These are phyloP conservation scores for Calocera cornea DNA, from an alignment of 768 basidiomycete genomes.

Conservation along the genomic window DNA sequence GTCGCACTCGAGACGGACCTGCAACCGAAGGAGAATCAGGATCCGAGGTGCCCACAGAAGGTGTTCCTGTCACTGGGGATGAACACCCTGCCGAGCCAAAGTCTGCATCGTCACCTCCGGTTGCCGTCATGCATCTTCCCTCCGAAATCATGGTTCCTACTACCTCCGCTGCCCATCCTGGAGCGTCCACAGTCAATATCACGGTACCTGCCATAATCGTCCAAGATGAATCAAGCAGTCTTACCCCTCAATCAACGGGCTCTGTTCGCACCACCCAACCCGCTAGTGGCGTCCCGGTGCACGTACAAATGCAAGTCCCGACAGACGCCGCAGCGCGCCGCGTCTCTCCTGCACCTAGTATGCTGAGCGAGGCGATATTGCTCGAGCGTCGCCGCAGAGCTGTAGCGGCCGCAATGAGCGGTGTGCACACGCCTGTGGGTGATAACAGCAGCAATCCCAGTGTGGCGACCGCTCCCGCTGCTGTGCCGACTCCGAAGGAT, in stretches of 20 bases:
- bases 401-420: conserved; percentile 18
- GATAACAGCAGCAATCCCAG: conserved; percentile 8
- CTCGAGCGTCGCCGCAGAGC: conserved; percentile 46
- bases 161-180: neutral
- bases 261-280: neutral
- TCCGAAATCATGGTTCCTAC: neutral
- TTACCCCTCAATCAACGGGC: neutral
- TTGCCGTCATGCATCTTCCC: neutral
- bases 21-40: neutral
- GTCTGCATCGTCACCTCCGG: neutral
- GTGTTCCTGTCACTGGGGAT: neutral
- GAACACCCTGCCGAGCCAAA: neutral
- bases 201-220: neutral
- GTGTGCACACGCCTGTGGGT: conserved; percentile 15
- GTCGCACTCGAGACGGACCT: neutral
- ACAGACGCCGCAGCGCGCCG: conserved; percentile 22
- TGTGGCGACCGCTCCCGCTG: conserved; percentile 7
- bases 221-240: neutral
- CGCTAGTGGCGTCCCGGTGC: neutral
- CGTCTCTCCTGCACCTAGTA: conserved; percentile 39
- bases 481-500: conserved; percentile 9
- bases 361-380: conserved; percentile 44
- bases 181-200: neutral
- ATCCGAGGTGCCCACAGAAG: neutral
- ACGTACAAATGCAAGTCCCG: neutral